Evolutionary conservation across 805 yeast genomes (phyloP).

Genomic region (Blastobotrys americana): DNA sequence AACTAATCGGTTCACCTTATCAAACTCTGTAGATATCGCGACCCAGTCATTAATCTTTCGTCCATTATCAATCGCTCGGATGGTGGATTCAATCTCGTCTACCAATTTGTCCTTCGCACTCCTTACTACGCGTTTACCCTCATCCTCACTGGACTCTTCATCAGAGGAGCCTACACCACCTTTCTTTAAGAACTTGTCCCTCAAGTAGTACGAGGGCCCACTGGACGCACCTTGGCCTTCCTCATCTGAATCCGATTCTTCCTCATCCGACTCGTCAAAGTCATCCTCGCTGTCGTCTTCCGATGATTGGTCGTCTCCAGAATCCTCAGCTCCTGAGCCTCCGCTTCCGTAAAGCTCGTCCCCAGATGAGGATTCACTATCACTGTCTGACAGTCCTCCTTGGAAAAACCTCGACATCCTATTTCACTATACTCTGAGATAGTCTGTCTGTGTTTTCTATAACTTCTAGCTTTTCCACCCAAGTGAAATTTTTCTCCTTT

Average conservation of each 20-base stretch:
- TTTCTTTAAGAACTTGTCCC: slow-evolving; percentile 31
- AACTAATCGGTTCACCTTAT: slow-evolving; percentile 59
- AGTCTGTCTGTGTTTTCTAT: too few relatives aligned
- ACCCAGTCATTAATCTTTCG: slow-evolving; percentile 75
- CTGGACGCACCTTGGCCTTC: slow-evolving; percentile 30
- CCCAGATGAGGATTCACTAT: slow-evolving; percentile 54
- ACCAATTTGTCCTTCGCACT: slow-evolving; percentile 87
- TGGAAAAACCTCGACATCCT: slow-evolving; percentile 92
- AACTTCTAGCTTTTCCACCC: too few relatives aligned
- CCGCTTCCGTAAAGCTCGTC: slow-evolving; percentile 41
- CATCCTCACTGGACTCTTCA: slow-evolving; percentile 54
- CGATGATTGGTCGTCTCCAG: slow-evolving; percentile 32
- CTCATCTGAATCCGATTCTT: slow-evolving; percentile 32
- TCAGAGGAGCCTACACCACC: slow-evolving; percentile 41
- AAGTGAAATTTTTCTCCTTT: too few relatives aligned
- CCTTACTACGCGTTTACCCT: slow-evolving; percentile 78
- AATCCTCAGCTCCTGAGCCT: slow-evolving; percentile 37
- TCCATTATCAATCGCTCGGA: slow-evolving; percentile 61
- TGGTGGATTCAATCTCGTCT: slow-evolving; percentile 70
- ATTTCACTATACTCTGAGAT: too few relatives aligned
- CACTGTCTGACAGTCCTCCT: slow-evolving; percentile 44
- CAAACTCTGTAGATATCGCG: slow-evolving; percentile 64
- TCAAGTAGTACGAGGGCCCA: slow-evolving; percentile 30
- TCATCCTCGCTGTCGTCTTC: slow-evolving; percentile 37
- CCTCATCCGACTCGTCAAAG: slow-evolving; percentile 36